Evolutionary conservation across 116 monocot species (phyloP), one percentile per base, ranked within the genome.

Genomic region (Phalaenopsis hybrid): DNA sequence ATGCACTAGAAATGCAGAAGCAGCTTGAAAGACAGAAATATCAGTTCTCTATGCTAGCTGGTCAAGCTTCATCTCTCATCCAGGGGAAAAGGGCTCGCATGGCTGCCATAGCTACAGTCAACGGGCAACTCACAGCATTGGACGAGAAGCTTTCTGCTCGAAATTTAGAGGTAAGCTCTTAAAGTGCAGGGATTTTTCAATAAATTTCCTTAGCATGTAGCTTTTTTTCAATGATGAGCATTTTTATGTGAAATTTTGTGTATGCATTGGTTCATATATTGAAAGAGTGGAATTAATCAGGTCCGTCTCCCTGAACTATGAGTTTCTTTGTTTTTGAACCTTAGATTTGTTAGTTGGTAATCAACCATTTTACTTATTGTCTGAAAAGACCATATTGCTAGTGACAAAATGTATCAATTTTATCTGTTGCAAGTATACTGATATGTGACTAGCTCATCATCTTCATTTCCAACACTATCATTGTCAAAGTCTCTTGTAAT

Each of bases 61-160:
- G 86, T 82, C 91, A 98, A 82, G 84, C 89, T 86, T 94, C 98
- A 65, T 21, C 93, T 87, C 87, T 98, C 80, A 88, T 92, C 81
- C 94, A 94, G 85, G 98, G 98, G 82, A 90, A 92, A 82, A 89
- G 93, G 79, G 79, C 90, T 85, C 85, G 98, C 44, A 83, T 91
- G 33, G 84, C 86, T 31, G 89, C 93, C 70, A 85, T 91, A 65
- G 93, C 98, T 80, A 63, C 89, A 61, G 90, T 94, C 49, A 94
- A 89, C 84, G 94, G 80, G 76, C 85, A 91, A 21, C 89, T 93
- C 75, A 67, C 81, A 78, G 23, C 85, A 50, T 84, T 91, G 81
- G 95, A 95, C 44, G 95, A 95, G 84, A 90, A 85, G 79, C 88
- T 95, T 58, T 88, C 93, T 82, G 75, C 88, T 44, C 85, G 93